phyloP scores from a whole-genome alignment of 2,329 filamentous ascomycete genomes.

The Ophiostoma sp. region DNA sequence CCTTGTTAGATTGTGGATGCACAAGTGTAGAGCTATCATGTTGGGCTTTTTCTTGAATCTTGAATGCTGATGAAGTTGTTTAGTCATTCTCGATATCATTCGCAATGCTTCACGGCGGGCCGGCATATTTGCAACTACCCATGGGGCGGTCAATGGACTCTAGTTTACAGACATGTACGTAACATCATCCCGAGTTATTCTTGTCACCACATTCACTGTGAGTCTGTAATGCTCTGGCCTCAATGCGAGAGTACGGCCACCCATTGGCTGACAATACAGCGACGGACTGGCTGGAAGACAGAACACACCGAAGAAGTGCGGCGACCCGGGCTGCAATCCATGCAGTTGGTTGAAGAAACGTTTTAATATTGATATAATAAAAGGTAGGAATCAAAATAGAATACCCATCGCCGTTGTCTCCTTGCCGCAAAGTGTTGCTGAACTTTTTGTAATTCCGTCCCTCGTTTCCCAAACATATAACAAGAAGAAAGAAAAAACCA shows the following conservation, averaged over 20 bases:
- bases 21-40: neutral
- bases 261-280: no score
- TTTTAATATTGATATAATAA: conserved; percentile 13
- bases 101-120: neutral
- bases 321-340: no score
- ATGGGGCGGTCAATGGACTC: neutral
- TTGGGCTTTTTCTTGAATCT: neutral
- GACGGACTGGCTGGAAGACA: no score
- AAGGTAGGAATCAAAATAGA: conserved; percentile 11
- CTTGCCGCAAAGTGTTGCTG: conserved; percentile 18
- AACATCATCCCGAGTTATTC: neutral
- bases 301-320: no score
- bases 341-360: neutral
- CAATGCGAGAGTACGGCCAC: no score
- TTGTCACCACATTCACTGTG: no score
- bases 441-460: conserved; percentile 13
- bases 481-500: conserved; percentile 7
- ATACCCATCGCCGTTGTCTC: conserved; percentile 14
- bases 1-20: neutral
- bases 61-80: neutral
- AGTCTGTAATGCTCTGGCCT: no score
- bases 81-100: neutral
- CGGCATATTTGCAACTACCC: neutral
- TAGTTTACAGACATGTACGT: neutral
- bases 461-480: conserved; percentile 9